Percentiles rank a stretch among this genome's conserved stretches.
These are phyloP conservation scores for Penicillium silybi DNA, from an alignment of 495 filamentous ascomycete species.

Conservation along the genomic window DNA sequence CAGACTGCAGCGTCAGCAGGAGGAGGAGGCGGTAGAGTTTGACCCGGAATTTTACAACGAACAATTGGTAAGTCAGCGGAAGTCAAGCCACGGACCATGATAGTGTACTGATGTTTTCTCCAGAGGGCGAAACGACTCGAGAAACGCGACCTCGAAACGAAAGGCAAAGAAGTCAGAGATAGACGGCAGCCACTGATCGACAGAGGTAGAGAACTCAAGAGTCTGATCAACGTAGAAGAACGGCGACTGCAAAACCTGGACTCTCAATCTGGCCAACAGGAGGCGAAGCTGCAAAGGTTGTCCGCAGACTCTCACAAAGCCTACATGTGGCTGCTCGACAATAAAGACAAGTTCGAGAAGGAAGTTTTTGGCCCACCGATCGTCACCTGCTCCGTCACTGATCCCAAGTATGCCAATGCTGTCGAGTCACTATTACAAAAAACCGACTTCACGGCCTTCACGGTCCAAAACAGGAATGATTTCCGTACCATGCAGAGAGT, in stretches of 20 bases:
- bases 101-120: constrained; percentile 18
- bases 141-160: constrained; percentile 27
- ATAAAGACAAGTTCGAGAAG: constrained; percentile 69
- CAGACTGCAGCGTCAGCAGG: constrained; percentile 42
- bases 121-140: constrained; percentile 37
- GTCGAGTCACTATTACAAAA: constrained; percentile 67
- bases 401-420: constrained; percentile 65
- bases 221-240: constrained; percentile 34
- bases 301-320: constrained; percentile 61
- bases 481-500: constrained; percentile 58
- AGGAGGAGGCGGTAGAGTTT: constrained; percentile 49
- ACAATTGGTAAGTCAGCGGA: constrained; percentile 33
- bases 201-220: constrained; percentile 21
- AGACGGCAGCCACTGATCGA: constrained; percentile 20
- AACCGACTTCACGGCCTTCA: constrained; percentile 69
- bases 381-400: constrained; percentile 75
- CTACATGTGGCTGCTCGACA: constrained; percentile 76
- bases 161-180: constrained; percentile 30
- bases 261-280: constrained; percentile 73
- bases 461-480: constrained; percentile 67
- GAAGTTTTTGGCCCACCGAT: constrained; percentile 83
- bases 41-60: constrained; percentile 54
- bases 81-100: not conserved
- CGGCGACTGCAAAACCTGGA: constrained; percentile 57
- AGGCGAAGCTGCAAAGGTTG: constrained; percentile 52